Evolutionary conservation across 2,329 filamentous ascomycete species (phyloP).

Genomic region (Alternaria sp.): DNA sequence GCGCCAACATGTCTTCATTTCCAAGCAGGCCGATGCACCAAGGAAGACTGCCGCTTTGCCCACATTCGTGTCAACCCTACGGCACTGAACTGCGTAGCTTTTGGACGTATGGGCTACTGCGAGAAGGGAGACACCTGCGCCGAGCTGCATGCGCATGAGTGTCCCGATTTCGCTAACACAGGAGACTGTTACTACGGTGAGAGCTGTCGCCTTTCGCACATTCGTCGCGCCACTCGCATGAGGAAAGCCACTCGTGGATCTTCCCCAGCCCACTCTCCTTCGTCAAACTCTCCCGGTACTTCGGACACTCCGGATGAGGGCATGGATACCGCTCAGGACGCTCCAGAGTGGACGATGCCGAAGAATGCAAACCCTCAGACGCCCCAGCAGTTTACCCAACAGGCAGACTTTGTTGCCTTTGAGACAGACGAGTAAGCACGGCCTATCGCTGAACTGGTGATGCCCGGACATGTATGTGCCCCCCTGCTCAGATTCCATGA

Average conservation of each 20-base stretch:
- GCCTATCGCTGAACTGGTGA: conserved; percentile 1
- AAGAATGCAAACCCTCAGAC: conserved; percentile 3
- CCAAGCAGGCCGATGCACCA: conserved; percentile 87
- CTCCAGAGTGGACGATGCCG: conserved; percentile 5
- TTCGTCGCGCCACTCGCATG: conserved; percentile 62
- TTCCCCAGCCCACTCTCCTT: conserved; percentile 18
- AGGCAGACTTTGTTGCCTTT: conserved; percentile 43
- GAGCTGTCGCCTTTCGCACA: conserved; percentile 85
- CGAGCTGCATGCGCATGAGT: conserved; percentile 89
- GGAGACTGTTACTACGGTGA: conserved; percentile 77
- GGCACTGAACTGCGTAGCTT: conserved; percentile 82
- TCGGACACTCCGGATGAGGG: conserved; percentile 19
- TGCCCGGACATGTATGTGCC: conserved; percentile 24
- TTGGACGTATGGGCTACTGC: conserved; percentile 89
- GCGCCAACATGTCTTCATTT: conserved; percentile 90
- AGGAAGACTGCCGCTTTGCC: conserved; percentile 83
- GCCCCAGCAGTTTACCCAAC: conserved; percentile 38
- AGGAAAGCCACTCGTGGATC: conserved; percentile 27
- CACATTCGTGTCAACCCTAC: conserved; percentile 80
- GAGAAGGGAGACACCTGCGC: conserved; percentile 79
- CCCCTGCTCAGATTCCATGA: conserved; percentile 11
- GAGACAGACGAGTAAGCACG: conserved; percentile 26
- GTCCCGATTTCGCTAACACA: conserved; percentile 92
- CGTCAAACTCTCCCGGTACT: conserved; percentile 2
- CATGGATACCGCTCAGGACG: conserved; percentile 11